Evolutionary conservation across 1,284 basidiomycete genomes (phyloP).

Genomic region (Meripilus lineatus): DNA sequence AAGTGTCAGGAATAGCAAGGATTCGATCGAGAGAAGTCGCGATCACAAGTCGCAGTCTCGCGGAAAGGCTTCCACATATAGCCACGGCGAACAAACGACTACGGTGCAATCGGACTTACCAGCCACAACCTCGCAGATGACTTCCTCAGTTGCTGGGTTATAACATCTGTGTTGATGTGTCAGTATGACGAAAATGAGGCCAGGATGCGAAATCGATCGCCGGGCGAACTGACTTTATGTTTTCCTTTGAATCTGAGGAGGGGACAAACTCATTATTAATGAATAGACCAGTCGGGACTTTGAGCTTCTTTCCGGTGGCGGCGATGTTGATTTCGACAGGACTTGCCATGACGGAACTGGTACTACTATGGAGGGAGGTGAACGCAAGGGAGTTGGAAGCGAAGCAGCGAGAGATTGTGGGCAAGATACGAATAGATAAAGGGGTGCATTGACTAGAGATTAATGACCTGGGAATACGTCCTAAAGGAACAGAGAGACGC

Average conservation of each 20-base stretch:
- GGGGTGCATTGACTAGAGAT: too few species aligned
- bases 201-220: too few species aligned
- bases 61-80: too few species aligned
- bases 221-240: conserved; percentile 44
- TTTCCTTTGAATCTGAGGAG: conserved; percentile 56
- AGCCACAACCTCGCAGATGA: conserved; percentile 61
- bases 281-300: conserved; percentile 80
- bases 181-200: neutral
- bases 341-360: conserved; percentile 19
- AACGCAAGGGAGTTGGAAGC: neutral
- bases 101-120: too few species aligned
- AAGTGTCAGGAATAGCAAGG: too few species aligned
- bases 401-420: neutral
- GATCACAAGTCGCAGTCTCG: too few species aligned
- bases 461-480: too few species aligned
- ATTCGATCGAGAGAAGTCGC: too few species aligned
- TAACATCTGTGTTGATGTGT: conserved; percentile 39
- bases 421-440: too few species aligned
- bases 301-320: conserved; percentile 44
- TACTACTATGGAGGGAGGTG: conserved; percentile 9
- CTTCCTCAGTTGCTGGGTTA: conserved; percentile 74
- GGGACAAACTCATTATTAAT: conserved; percentile 86
- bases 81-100: too few species aligned
- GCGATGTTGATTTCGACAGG: conserved; percentile 24
- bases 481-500: too few species aligned